Evolutionary conservation across 371 early-diverging fungal genomes (phyloP), one percentile per base, ranked within the genome.

Genomic region (Mortierella sp.): DNA sequence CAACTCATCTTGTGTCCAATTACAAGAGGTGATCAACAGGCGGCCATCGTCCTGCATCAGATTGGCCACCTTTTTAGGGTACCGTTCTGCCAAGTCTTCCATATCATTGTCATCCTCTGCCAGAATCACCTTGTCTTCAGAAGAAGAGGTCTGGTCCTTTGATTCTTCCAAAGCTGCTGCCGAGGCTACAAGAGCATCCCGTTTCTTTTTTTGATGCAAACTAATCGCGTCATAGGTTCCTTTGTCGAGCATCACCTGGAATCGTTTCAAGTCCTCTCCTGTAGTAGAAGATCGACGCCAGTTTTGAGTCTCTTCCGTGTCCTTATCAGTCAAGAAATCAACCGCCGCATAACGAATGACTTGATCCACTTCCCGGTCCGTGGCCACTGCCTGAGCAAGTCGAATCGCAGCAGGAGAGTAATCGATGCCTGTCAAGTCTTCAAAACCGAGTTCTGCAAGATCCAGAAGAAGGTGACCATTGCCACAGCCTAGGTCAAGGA

Each of bases 191-290:
- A 37, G 76, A 23, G 70, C 76, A 15, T 64, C 84, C 66, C 28
- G 84, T 81, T 59, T 81, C 59, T 68, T 76, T 72, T 67, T 66
- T 67, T 88, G 91, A 65, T 87, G 84, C 43, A 97, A 82, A 46
- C 91, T 90, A 26, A 97, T 96, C 14, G 97, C 97, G 76, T 97
- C 97, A 75, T 92, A 95, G 0, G 97, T 96, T 25, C 97, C 97
- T 76, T 97, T 97, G 79, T 97, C 97, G 66, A 96, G 60, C 48
- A 93, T 86, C 4, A 96, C 75, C 50, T 87, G 85, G 70, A 89
- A 95, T 56, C 68, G 72, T 18, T 77, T 77, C 19, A 69, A 69
- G 23, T 57, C 50, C 11, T 62, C 29, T 50, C 51, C 48, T 37
- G 37, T 5, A 12, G 37, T 5, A 12, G 53, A 19, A 9, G 23